These are phyloP conservation scores for Fomitopsis pulvina DNA, from an alignment of 768 basidiomycete genomes.

Conservation along the genomic window DNA sequence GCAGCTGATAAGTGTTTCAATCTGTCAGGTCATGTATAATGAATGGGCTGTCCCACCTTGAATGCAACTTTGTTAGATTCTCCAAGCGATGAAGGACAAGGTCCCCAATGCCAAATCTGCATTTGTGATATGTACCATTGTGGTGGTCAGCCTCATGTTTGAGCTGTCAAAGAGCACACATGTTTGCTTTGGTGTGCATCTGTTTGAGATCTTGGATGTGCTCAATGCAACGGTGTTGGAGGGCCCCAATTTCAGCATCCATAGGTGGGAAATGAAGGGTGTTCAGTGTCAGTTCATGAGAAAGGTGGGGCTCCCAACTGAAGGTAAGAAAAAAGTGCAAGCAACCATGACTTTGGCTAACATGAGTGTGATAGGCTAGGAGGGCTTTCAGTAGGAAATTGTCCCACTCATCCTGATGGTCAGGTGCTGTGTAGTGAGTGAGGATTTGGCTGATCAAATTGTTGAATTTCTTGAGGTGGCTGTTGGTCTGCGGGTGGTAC, in stretches of 20 bases:
- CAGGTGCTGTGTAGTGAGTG: slow-evolving; percentile 7
- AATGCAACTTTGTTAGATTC: slow-evolving; percentile 15
- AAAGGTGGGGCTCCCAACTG: slow-evolving; percentile 11
- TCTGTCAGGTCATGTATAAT: slow-evolving; percentile 8
- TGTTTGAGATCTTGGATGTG: slow-evolving; percentile 14
- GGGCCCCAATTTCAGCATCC: slow-evolving; percentile 12
- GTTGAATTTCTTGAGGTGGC: slow-evolving; percentile 3
- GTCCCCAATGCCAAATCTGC: slow-evolving; percentile 16
- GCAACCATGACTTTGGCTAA: slow-evolving; percentile 5
- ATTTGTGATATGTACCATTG: slow-evolving; percentile 11
- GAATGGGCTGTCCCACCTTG: slow-evolving; percentile 20
- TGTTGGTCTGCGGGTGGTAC: slow-evolving; percentile 6
- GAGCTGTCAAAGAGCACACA: slow-evolving; percentile 10
- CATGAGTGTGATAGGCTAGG: slow-evolving; percentile 15
- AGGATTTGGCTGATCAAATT: slow-evolving; percentile 8
- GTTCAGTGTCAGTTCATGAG: slow-evolving; percentile 11
- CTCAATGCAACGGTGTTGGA: slow-evolving; percentile 13
- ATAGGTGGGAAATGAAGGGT: slow-evolving; percentile 12
- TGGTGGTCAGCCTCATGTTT: slow-evolving; percentile 10
- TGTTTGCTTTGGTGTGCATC: slow-evolving; percentile 13
- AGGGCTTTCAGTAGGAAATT: slow-evolving; percentile 15
- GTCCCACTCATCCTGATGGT: slow-evolving; percentile 9
- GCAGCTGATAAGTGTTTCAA: slow-evolving; percentile 19
- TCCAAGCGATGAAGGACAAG: slow-evolving; percentile 13
- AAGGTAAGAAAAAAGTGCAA: slow-evolving; percentile 14